Evolutionary conservation across 148 eudicot species (phyloP), one percentile per base, ranked within the genome.

Genomic region (Persicaria tinctoria): DNA sequence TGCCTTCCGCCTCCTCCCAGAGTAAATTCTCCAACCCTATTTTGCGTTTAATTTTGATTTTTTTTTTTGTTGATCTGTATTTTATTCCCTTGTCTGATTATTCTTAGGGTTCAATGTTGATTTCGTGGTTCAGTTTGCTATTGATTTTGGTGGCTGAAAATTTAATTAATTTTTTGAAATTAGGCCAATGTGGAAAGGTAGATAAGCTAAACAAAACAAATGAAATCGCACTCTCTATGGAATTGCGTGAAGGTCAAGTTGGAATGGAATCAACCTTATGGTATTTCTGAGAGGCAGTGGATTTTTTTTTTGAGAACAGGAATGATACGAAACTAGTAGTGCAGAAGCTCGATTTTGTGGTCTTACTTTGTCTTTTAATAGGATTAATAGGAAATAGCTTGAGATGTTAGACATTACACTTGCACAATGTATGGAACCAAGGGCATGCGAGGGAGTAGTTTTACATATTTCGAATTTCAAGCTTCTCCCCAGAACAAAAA

Each of bases 1-100:
- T 76, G 96, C 98, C 70, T 90, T 94, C 79, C 87, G 81, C 77
- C 82, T 85, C 53, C 96, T 94, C 79, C 93, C 96, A 17, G 62
- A 66, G 97, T 94, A 86, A 83, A 77, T 80, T 44, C 74, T 16
- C 55, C 8, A 23, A 3, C 55, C 20, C 0, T 48, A n/a, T 44
- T 46, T 74, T 60, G 11, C 47, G n/a, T 8, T 68, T 14, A 18
- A 9, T 63, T 76, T 6, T 10, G 10, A n/a, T 45, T 17, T 51
- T n/a, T 45, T 45, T 51, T 66, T 17, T 51, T 60, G 47, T 75
- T 8, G 14, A 23, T 64, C 9, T 20, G 45, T 50, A 6, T 4
- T 73, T 69, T 5, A 20, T 38, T 46, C n/a, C 51, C 47, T 14
- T 17, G 53, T 5, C 55, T 57, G 47, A n/a, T 68, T 51, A 5